Evolutionary conservation across 2,329 filamentous ascomycete species (phyloP).

Genomic region (Scedosporium minutisporum): DNA sequence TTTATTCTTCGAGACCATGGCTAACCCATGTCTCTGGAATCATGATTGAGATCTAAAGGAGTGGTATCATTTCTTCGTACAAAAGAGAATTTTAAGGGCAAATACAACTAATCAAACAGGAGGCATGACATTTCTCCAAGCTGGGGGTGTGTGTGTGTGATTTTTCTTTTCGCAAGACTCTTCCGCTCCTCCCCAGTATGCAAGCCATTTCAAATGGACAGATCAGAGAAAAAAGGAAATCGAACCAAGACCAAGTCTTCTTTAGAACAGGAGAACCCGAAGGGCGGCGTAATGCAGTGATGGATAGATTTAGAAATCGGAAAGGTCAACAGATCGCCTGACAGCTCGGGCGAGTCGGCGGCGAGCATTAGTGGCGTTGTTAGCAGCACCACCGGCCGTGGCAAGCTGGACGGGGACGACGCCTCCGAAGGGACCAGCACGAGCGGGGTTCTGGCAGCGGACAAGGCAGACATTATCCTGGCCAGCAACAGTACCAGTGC

Average conservation of each 20-base stretch:
- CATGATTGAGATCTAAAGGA: neutral
- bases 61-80: constrained; percentile 4
- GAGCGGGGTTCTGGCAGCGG: constrained; percentile 50
- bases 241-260: neutral
- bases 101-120: neutral
- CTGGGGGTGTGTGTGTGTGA: neutral
- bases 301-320: neutral
- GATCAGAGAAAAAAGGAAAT: neutral
- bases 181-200: neutral
- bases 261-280: neutral
- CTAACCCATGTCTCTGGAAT: neutral
- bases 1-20: neutral
- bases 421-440: constrained; percentile 53
- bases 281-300: neutral
- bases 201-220: neutral
- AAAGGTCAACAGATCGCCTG: neutral
- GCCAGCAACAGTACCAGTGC: constrained; percentile 51
- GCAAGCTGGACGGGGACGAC: constrained; percentile 46
- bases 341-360: neutral
- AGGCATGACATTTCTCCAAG: neutral
- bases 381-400: constrained; percentile 11
- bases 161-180: neutral
- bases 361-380: constrained; percentile 7
- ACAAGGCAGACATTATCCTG: constrained; percentile 53
- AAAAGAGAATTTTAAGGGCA: neutral